Percentiles rank a stretch among this genome's conserved stretches.
These are phyloP conservation scores for Starmerella etchellsii DNA, from an alignment of 805 yeast genomes.

Conservation along the genomic window DNA sequence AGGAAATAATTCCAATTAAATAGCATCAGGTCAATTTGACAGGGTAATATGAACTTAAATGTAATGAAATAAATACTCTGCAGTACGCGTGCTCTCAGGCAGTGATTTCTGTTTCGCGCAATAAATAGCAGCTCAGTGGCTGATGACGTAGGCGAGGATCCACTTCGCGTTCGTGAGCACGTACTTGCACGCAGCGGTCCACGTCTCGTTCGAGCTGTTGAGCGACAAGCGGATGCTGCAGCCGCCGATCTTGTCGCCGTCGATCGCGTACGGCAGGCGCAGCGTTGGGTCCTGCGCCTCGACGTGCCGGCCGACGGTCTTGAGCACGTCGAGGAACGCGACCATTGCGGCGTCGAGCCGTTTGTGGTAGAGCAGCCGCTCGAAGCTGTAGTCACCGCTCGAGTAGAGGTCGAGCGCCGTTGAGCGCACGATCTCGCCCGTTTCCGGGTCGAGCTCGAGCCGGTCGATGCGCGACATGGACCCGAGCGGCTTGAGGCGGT, in stretches of 20 bases:
- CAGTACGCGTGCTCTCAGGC: too few species aligned
- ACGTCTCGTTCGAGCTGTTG: slow-evolving; percentile 51
- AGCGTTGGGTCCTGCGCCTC: slow-evolving; percentile 37
- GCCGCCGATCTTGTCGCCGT: slow-evolving; percentile 62
- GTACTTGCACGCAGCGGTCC: slow-evolving; percentile 85
- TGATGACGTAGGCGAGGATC: slow-evolving; percentile 52
- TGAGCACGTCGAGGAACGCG: slow-evolving; percentile 52
- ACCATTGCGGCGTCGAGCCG: slow-evolving; percentile 72
- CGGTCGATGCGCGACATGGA: slow-evolving; percentile 68
- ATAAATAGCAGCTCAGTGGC: too few species aligned
- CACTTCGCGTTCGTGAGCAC: slow-evolving; percentile 70
- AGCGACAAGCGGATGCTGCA: slow-evolving; percentile 59
- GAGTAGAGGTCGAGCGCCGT: slow-evolving; percentile 46
- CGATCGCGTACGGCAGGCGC: slow-evolving; percentile 63
- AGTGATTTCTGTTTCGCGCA: too few species aligned
- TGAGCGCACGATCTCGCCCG: slow-evolving; percentile 27
- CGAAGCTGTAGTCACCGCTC: slow-evolving; percentile 59
- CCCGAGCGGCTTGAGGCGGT: slow-evolving; percentile 67
- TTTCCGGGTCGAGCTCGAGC: slow-evolving; percentile 30
- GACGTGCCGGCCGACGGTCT: slow-evolving; percentile 36
- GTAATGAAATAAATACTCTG: too few species aligned
- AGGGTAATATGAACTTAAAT: too few species aligned
- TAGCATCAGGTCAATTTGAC: too few species aligned
- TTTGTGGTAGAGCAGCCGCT: slow-evolving; percentile 58
- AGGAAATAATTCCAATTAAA: too few species aligned